Conservation (phyloP, 441 rosid species). For the Dalechampia spathulata region DNA sequence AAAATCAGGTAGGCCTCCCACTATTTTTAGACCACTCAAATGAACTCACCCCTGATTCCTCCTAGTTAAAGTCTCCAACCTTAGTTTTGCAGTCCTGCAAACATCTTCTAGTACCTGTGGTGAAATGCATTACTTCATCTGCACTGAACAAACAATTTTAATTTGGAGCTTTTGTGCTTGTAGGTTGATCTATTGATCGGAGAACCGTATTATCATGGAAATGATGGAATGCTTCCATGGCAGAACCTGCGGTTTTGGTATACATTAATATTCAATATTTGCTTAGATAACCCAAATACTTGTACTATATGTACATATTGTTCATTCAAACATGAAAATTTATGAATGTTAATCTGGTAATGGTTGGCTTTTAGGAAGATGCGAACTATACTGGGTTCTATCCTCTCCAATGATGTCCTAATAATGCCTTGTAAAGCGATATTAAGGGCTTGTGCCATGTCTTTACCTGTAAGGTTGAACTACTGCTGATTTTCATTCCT, state of each 20-base stretch:
- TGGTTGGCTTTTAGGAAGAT: constrained; percentile 61
- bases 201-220: constrained; percentile 80
- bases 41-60: not conserved
- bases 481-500: not conserved
- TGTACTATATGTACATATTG: not conserved
- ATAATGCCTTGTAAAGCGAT: constrained; percentile 82
- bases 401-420: constrained; percentile 58
- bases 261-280: constrained; percentile 6
- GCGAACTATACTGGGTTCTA: constrained; percentile 55
- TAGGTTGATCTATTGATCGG: constrained; percentile 84
- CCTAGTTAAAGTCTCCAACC: not conserved
- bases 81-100: not conserved
- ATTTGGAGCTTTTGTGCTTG: constrained; percentile 15
- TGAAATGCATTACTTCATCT: constrained; percentile 2
- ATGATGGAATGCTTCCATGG: constrained; percentile 88
- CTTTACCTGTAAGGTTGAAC: constrained; percentile 57
- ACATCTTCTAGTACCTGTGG: not conserved
- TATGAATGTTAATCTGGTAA: not conserved
- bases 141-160: not conserved
- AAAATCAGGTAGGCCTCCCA: not conserved
- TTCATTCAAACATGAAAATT: not conserved
- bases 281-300: too few relatives aligned
- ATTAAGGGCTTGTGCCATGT: constrained; percentile 81
- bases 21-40: not conserved
- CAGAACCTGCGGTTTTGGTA: constrained; percentile 95